Evolutionary conservation across 495 filamentous ascomycete genomes (phyloP).

Genomic region (Geoglossum glabrum): DNA sequence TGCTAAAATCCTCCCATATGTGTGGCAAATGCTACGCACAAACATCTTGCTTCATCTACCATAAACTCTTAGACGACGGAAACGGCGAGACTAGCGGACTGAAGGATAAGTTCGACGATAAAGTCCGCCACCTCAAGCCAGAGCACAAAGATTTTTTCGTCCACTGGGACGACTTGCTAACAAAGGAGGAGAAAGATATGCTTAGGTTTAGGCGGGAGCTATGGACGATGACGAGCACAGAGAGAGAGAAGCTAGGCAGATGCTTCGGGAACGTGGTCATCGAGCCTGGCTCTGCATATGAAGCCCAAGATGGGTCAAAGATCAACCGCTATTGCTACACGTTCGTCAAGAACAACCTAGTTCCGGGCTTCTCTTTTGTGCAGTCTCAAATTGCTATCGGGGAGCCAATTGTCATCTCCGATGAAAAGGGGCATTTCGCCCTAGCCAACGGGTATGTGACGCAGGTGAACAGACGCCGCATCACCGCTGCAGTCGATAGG

Average conservation of each 20-base stretch:
- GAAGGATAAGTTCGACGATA: constrained; percentile 51
- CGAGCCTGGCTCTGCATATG: constrained; percentile 49
- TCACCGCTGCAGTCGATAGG: constrained; percentile 77
- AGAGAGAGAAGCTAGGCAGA: constrained; percentile 70
- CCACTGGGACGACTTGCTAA: constrained; percentile 84
- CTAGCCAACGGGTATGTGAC: constrained; percentile 80
- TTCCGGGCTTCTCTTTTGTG: constrained; percentile 50
- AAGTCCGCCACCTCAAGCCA: constrained; percentile 52
- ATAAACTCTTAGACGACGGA: constrained; percentile 75
- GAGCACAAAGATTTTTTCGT: constrained; percentile 64
- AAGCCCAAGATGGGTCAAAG: constrained; percentile 45
- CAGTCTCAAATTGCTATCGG: constrained; percentile 81
- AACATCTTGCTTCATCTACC: constrained; percentile 77
- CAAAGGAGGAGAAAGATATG: constrained; percentile 78
- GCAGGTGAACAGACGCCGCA: constrained; percentile 45
- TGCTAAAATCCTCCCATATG: constrained; percentile 57
- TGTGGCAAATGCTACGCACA: constrained; percentile 79
- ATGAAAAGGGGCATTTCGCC: constrained; percentile 86
- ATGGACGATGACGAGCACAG: constrained; percentile 82
- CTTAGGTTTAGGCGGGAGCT: constrained; percentile 71
- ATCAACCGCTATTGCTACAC: constrained; percentile 83
- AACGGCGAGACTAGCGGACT: constrained; percentile 53
- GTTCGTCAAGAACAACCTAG: constrained; percentile 43
- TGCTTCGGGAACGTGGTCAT: constrained; percentile 59
- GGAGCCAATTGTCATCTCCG: constrained; percentile 90